Base-by-base conservation (phyloP, 805 yeast genomes). In the Starmerella floricola region DNA sequence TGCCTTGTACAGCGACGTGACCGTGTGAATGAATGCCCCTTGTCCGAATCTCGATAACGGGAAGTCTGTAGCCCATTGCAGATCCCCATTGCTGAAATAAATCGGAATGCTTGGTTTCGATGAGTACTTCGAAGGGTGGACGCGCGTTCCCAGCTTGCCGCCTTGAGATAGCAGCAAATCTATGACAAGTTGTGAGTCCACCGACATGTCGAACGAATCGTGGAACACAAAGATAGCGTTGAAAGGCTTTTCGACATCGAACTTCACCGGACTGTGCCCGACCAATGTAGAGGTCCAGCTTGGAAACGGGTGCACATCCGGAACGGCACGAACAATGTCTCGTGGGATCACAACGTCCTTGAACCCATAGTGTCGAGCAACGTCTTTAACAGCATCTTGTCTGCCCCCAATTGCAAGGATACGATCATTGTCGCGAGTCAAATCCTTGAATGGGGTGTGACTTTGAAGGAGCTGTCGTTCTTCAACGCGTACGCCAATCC, bases 41-140 rank as follows among this genome's bases (percentile, higher is more conserved):
- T 85, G 86, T 47, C 95, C 95, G 58, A 85, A 83, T 58, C 95
- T 70, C 15, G 85, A 75, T 48, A 81, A 67, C 53, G 74, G 74
- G 58, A 81, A 84, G 62, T 84, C 81, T 3, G 95, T 82, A 11
- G 94, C 88, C 95, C 95, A 85, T 42, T 85, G 83, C 55, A 85
- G 80, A 63, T 85, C 95, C 17, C 88, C 80, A 60, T 85, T 94
- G 32, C 94, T 94, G 68, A 84, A 85, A 62, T 80, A 82, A 44
- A 84, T 73, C 36, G 76, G 75, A 27, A 94, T 91, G 30, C 87
- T 87, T 49, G 83, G 86, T 46, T 78, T 79, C 56, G 80, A 72
- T 4, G 31, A 11, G 43, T 30, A 50, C 18, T 23, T 13, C 21
- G 40, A 6, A 17, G 44, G 42, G 8, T 31, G 35, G 6, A 28